Evolutionary conservation across 2,329 filamentous ascomycete genomes (phyloP).

Genomic region (Exophiala bonariae): DNA sequence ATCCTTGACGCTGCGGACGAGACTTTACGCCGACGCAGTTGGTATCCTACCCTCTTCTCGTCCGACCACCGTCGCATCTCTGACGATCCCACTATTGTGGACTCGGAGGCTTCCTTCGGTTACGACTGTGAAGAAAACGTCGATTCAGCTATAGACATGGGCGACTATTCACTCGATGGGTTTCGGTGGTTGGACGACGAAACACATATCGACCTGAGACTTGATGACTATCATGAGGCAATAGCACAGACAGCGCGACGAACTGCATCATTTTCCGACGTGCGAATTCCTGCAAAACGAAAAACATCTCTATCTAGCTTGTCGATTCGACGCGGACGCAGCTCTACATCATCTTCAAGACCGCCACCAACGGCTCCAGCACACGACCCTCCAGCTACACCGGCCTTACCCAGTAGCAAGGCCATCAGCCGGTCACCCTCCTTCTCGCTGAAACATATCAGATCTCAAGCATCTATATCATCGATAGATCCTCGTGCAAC

Average conservation of each 20-base stretch:
- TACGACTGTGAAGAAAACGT: constrained; percentile 9
- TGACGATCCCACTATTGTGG: constrained; percentile 22
- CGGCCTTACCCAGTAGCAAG: constrained; percentile 32
- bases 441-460: constrained; percentile 37
- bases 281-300: constrained; percentile 61
- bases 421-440: constrained; percentile 27
- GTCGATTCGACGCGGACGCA: constrained; percentile 59
- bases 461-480: constrained; percentile 41
- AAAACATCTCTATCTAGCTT: constrained; percentile 70
- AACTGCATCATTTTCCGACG: constrained; percentile 29
- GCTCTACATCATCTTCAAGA: constrained; percentile 40
- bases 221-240: constrained; percentile 71
- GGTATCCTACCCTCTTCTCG: constrained; percentile 25
- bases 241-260: constrained; percentile 50
- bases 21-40: constrained; percentile 45
- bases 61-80: constrained; percentile 28
- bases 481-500: constrained; percentile 70
- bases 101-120: constrained; percentile 28
- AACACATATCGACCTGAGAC: constrained; percentile 66
- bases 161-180: constrained; percentile 63
- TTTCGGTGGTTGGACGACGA: constrained; percentile 76
- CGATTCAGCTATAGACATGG: constrained; percentile 40
- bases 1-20: constrained; percentile 61
- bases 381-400: constrained; percentile 39
- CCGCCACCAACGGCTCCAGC: constrained; percentile 24